Evolutionary conservation across 306 rosid species (phyloP), one percentile per base, ranked within the genome.

Genomic region (Gastrolobium villosum): DNA sequence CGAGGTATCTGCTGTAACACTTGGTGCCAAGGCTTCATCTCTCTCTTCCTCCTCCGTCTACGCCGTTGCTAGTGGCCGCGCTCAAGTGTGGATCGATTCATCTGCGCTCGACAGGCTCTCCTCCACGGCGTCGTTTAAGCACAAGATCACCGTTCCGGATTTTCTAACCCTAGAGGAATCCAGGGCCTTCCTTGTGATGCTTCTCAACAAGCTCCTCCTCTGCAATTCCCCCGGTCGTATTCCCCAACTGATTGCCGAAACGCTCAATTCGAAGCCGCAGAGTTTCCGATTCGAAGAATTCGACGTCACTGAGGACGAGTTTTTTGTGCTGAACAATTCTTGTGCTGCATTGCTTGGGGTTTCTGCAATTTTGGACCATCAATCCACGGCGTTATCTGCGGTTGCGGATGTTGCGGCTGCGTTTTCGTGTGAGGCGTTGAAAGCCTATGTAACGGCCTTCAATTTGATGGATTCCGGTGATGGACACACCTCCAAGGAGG

Each of bases 11-110:
- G 81, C 84, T 43, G 66, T 90, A 1, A 89, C 94, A 1, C 76
- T 93, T 5, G 99, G 98, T 1, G 97, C 87, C 79, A 95, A 93
- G 79, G 94, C 91, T 32, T 87, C 91, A 2, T 74, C 98, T 40
- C 90, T 92, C 37, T 84, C 98, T 9, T 91, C 99, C 66, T 78
- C 87, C 48, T 49, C 94, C 60, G 79, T 92, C 39, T 79, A 65
- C 80, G 87, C 91, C 83, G 70, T 90, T 5, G 87, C 99, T 31
- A 80, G 76, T 5, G 76, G 80, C 62, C 70, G 55, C n/a, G 53
- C 98, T 75, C 85, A 49, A 0, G 70, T 86, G 4, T 84, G 91
- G 28, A 82, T 90, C 26, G 99, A 95, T 62, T 80, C 91, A 3
- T 88, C 97, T 2, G 88, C 88, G 0, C 87, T 89, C 43, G 89